These are phyloP conservation scores for Fistulinella staudtii DNA, from an alignment of 1,284 basidiomycete genomes.

Conservation along the genomic window DNA sequence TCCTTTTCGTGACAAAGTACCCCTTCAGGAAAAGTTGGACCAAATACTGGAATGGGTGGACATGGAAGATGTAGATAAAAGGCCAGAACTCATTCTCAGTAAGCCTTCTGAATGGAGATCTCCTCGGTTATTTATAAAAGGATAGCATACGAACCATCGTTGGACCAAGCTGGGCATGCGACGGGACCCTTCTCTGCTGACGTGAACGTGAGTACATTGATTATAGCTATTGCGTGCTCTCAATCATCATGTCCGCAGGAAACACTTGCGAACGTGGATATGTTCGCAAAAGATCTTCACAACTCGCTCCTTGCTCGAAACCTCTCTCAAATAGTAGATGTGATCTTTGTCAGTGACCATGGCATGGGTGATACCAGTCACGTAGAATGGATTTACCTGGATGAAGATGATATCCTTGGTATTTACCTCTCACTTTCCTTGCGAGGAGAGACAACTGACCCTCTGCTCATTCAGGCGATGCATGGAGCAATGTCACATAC, in stretches of 20 bases:
- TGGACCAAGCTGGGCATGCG: conserved; percentile 79
- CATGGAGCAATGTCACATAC: conserved; percentile 27
- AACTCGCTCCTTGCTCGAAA: conserved; percentile 64
- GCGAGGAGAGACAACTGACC: neutral
- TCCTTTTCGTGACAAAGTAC: conserved; percentile 61
- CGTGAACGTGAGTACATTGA: conserved; percentile 56
- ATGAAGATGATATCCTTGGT: conserved; percentile 64
- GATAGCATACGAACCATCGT: conserved; percentile 70
- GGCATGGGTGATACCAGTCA: conserved; percentile 88
- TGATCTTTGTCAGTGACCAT: conserved; percentile 90
- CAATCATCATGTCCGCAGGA: conserved; percentile 37
- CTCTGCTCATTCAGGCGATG: conserved; percentile 16
- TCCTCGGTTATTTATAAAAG: conserved; percentile 2
- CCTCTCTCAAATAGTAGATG: conserved; percentile 77
- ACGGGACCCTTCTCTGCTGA: conserved; percentile 70
- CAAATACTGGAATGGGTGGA: conserved; percentile 79
- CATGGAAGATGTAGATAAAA: conserved; percentile 52
- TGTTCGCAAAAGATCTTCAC: conserved; percentile 70
- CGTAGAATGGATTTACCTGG: conserved; percentile 73
- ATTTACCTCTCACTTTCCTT: neutral
- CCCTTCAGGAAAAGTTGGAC: conserved; percentile 64
- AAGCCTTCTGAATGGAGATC: conserved; percentile 18
- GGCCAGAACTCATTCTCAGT: conserved; percentile 81
- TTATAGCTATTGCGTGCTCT: neutral
- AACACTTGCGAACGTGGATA: conserved; percentile 68